Evolutionary conservation across 1,284 basidiomycete species (phyloP), one percentile per base, ranked within the genome.

Genomic region (Marasmius tenuissimus): DNA sequence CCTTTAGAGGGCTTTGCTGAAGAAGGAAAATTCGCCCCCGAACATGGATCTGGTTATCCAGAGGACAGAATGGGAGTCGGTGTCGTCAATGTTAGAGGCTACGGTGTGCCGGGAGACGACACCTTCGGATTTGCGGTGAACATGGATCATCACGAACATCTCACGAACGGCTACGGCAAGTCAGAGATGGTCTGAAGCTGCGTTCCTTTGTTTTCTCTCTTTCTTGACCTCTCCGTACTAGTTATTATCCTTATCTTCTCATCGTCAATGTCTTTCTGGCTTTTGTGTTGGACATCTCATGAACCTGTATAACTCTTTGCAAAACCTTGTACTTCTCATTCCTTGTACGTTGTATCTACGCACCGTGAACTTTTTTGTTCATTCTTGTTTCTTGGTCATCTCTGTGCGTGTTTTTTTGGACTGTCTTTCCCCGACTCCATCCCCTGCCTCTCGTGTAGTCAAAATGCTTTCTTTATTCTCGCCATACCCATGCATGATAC

Each of bases 1-100:
- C 91, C 91, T 61, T 84, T 85, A 58, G 81, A 83, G 54, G 85
- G 85, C 54, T 84, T 83, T 67, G 84, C 85, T 61, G 42, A 27
- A 27, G 27, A 20, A 11, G 50, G 65, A 65, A 66, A 57, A 57
- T 63, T 58, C 68, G 66, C 71, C 66, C 68, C 68, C 53, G 71
- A 54, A 68, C 75, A 72, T 68, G 77, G 70, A 71, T 70, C 64
- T 7, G 56, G 57, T 35, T 57, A 54, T 20, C 38, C 49, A 8
- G 33, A n/a, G 34, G 57, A 51, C 59, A 62, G 70, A 69, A 68
- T 65, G 27, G 57, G 57, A n/a, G 34, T 49, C 10, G 57, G 48
- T 51, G 34, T 57, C 12, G 45, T 37, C 12, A 58, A 54, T 22
- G 63, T 64, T 4, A 60, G 57, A 62, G 59, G 57, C n/a, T 65